Conservation (phyloP, 305 asterid species). For the Fraxinus paxiana region DNA sequence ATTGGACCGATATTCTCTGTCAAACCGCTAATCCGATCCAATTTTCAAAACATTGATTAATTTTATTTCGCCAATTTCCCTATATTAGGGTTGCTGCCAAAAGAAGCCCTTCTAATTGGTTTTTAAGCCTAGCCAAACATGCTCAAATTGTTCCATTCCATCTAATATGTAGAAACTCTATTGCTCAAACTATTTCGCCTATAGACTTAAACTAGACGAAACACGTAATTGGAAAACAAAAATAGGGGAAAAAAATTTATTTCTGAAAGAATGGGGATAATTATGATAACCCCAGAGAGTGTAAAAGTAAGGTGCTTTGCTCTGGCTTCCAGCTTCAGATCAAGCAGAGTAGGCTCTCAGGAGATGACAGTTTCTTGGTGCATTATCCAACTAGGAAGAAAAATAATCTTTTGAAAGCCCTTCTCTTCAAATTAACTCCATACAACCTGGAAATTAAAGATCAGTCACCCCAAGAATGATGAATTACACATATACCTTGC, state of each 20-base stretch:
- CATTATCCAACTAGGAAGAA: conserved; percentile 1
- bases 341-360: neutral
- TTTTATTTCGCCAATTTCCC: neutral
- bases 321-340: neutral
- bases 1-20: neutral
- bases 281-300: neutral
- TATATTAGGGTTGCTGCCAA: neutral
- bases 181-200: neutral
- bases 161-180: neutral
- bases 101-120: neutral
- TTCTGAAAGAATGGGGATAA: neutral
- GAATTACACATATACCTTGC: neutral
- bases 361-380: neutral
- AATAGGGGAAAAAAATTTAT: neutral
- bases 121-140: neutral
- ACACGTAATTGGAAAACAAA: neutral
- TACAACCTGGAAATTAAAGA: conserved; percentile 16
- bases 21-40: neutral
- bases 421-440: conserved; percentile 10
- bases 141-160: neutral
- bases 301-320: neutral
- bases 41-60: neutral
- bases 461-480: neutral
- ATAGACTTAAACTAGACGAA: neutral
- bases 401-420: neutral